Evolutionary conservation across 805 yeast genomes (phyloP), one percentile per base, ranked within the genome.

Genomic region (Candida odintsovae): DNA sequence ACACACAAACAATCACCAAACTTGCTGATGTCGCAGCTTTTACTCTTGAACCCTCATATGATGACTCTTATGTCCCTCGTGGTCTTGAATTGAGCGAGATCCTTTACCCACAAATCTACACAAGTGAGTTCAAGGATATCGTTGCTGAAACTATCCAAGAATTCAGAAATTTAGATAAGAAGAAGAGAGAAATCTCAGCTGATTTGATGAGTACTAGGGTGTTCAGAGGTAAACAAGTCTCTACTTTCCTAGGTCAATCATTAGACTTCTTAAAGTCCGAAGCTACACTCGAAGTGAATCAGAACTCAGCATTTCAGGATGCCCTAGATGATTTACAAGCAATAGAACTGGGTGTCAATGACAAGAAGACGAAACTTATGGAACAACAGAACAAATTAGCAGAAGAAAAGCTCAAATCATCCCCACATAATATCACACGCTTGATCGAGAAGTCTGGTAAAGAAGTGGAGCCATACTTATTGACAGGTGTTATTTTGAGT

Each of bases 71-170:
- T 10, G 38, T 42, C 3, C 38, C 55, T 1, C 53, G 55, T 2
- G 68, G 67, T 0, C 53, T 70, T 38, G 51, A 55, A 11, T 25
- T 71, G 15, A 53, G 56, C 2, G 65, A 64, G 20, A 44, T 44
- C 18, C 63, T 70, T 40, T 71, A 70, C 44, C 75, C 76, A 0
- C 73, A 72, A 45, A 55, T 72, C 2, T 72, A 65, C 48, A 56
- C 71, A 0, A 43, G 55, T 13, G 64, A 65, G 16, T 61, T 61
- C 40, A 49, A 29, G 20, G 36, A 38, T 0, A 37, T 54, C 2
- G 42, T 56, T 15, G 19, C 40, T 6, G 52, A 52, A 4, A 18
- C 52, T 1, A n/a, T 38, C 13, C 13, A 18, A 1, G 36, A 50
- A 9, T 38, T 38, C 6, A 22, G 40, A 6, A 42, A 37, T 8